Base-by-base conservation (phyloP, 2,329 filamentous ascomycete genomes). In the Penicillium sclerotigenum region DNA sequence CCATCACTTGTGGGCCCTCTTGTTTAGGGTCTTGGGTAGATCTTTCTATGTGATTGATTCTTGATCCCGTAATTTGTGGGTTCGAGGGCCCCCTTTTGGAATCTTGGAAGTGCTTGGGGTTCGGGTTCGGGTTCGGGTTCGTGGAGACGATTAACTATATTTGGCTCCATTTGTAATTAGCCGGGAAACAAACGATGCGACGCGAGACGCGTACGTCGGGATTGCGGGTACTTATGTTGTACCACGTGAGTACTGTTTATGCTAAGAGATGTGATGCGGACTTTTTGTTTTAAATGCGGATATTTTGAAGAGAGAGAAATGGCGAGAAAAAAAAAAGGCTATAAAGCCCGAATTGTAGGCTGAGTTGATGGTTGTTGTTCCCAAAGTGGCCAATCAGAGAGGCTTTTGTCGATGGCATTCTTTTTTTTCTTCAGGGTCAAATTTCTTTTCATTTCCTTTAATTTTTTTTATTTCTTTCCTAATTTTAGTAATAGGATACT, bases 321-420 rank as follows among this genome's bases (percentile, higher is more conserved):
- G 2, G 20, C 1, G 31, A 33, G 9, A 20, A 26, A 3, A 24
- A 24, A 38, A 24, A 33, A 29, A 3, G 34, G 16, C 5, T 36
- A 13, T 14, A 78, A 64, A 80, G 83, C 65, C 83, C 80, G 75
- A 24, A 71, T n/a, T 48, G 60, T 78, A 75, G 1, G 29, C 28
- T 66, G 83, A 4, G 77, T 71, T 20, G 34, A 60, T 79, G 75
- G 2, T 79, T 74, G 4, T 71, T 71, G 63, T 53, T 59, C 20
- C 50, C 38, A 55, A 67, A 61, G 56, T 67, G 62, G 31, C 65
- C 65, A 67, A 67, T 67, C 59, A 66, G 54, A 48, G 47, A 10
- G 4, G 34, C 24, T 29, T 18, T 13, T 8, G 10, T 33, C 16
- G 1, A 46, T 14, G 5, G 13, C 18, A 22, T 45, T 5, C 13